Evolutionary conservation across 345 rosid species (phyloP), one percentile per base, ranked within the genome.

Genomic region (Salix udensis): DNA sequence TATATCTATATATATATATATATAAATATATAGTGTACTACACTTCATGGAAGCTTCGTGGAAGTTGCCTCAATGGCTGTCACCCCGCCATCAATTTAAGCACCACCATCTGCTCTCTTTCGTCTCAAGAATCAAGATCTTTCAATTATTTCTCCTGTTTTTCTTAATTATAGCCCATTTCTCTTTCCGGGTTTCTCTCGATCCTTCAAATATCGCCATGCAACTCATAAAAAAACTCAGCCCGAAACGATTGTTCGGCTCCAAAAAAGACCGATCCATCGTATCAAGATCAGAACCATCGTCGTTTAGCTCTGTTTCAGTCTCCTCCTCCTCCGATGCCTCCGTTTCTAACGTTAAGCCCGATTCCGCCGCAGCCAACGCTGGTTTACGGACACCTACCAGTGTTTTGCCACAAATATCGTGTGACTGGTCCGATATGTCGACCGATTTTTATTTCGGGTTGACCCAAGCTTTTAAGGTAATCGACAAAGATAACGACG

Each of bases 51-150:
- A 96, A 96, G 84, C 83, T 96, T 92, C 99, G 80, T 28, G 86
- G 99, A 93, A 96, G 89, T 77, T 93, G 88, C 94, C 23, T 34
- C 58, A 52, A 84, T 88, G 92, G 88, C 81, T 44, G 24, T 48
- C 58, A 5, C 71, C 69, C 24, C 71, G 2, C 82, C 36, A 36
- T 74, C 74, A 91, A 76, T 94, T 89, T 88, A 92, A 92, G 64
- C 80, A 30, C 80, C 58, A 2, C 70, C 72, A 76, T 81, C 89
- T 72, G 50, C 65, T 28, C n/a, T 75, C 70, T 34, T 78, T 83
- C 82, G 65, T 74, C 74, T 71, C 88, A 72, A 73, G 11, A 11
- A 73, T 71, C 88, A 74, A 73, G 11, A 12, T 9, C 28, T 14
- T 1, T 10, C 11, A 5, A 23, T 23, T 10, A 9, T 10, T n/a